A percentile compares a stretch with the other conserved stretches of the same genome.
Conservation (phyloP, 2,329 filamentous ascomycete genomes). For the Ceratocystis lukuohia region DNA sequence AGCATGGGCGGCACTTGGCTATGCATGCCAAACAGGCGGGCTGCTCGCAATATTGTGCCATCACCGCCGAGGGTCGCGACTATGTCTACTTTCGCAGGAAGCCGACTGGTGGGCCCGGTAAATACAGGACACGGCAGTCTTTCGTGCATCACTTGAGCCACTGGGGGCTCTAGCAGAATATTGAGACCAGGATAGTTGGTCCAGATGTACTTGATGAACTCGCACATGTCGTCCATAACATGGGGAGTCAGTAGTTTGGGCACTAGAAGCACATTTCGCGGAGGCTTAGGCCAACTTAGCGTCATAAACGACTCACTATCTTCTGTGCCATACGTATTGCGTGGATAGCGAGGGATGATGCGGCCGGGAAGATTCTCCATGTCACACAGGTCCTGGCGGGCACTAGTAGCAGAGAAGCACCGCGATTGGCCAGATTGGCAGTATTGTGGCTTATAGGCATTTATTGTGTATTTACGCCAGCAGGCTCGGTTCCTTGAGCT, state of each 20-base stretch:
- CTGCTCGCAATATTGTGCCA: slow-evolving; percentile 75
- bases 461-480: background rate
- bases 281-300: slow-evolving; percentile 41
- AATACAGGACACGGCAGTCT: slow-evolving; percentile 63
- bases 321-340: slow-evolving; percentile 33
- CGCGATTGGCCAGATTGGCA: slow-evolving; percentile 22
- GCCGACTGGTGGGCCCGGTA: slow-evolving; percentile 37
- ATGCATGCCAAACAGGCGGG: slow-evolving; percentile 61
- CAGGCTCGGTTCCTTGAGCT: background rate
- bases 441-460: background rate
- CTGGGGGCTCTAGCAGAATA: slow-evolving; percentile 66
- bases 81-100: slow-evolving; percentile 73
- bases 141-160: slow-evolving; percentile 59
- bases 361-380: slow-evolving; percentile 38
- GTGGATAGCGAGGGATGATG: slow-evolving; percentile 45
- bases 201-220: slow-evolving; percentile 57
- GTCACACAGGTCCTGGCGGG: slow-evolving; percentile 37
- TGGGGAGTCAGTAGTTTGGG: slow-evolving; percentile 44
- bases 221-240: slow-evolving; percentile 39
- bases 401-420: slow-evolving; percentile 37
- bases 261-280: slow-evolving; percentile 44
- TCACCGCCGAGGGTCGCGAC: slow-evolving; percentile 87
- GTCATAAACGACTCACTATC: slow-evolving; percentile 39
- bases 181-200: slow-evolving; percentile 68
- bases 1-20: slow-evolving; percentile 76